Percentiles rank a stretch among this genome's conserved stretches.
Evolutionary conservation across 148 eudicot species (phyloP).

Genomic region (Rhododendron kiyosumense): DNA sequence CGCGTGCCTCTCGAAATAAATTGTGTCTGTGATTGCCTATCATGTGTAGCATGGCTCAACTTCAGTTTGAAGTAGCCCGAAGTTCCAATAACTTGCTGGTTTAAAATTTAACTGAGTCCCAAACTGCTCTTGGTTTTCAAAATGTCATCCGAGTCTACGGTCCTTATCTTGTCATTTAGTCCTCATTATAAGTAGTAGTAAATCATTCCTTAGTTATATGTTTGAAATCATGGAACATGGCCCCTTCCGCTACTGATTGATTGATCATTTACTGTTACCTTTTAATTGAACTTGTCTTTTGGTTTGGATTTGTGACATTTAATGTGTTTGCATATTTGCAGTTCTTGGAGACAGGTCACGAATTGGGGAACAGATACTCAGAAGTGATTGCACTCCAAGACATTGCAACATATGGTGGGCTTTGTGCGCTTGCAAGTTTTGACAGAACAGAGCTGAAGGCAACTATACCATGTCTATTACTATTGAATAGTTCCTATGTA

Average conservation of each 20-base stretch:
- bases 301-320: not conserved
- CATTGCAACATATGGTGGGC: conserved; percentile 94
- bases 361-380: conserved; percentile 70
- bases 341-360: conserved; percentile 84
- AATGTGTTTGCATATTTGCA: conserved; percentile 28
- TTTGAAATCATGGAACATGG: not conserved
- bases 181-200: not conserved
- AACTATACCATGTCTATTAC: conserved; percentile 14
- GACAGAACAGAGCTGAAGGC: conserved; percentile 92
- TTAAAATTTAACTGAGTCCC: not conserved
- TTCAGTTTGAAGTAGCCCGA: not conserved
- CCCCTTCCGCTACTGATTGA: not conserved
- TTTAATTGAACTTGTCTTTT: not conserved
- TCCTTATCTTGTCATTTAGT: not conserved
- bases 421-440: conserved; percentile 94
- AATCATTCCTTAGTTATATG: not conserved
- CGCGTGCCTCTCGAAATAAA: not conserved
- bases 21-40: not conserved
- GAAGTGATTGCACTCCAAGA: conserved; percentile 96
- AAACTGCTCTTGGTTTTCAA: not conserved
- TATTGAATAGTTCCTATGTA: not conserved
- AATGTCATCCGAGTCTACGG: not conserved
- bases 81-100: not conserved
- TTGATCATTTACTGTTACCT: not conserved
- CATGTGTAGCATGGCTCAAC: not conserved